These are phyloP conservation scores for Suhomyces kilbournensis DNA, from an alignment of 805 yeast species.

Conservation along the genomic window DNA sequence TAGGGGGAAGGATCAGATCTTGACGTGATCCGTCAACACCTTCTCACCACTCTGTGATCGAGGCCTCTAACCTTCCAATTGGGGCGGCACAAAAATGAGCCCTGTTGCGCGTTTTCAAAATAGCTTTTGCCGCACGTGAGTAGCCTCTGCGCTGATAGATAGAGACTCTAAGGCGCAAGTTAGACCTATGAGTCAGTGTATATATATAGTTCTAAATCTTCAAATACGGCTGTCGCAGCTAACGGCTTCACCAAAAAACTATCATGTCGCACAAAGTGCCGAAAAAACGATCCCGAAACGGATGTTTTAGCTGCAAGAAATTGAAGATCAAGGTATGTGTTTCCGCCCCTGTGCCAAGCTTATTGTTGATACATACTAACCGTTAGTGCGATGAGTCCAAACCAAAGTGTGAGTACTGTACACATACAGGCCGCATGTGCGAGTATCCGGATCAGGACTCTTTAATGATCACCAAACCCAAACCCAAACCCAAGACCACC, in stretches of 20 bases:
- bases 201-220: background rate
- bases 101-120: background rate
- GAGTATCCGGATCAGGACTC: slow-evolving; percentile 14
- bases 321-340: slow-evolving; percentile 31
- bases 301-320: slow-evolving; percentile 31
- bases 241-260: background rate
- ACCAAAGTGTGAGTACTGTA: slow-evolving; percentile 34
- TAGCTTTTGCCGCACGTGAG: background rate
- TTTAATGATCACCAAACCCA: background rate
- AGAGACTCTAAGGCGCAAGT: background rate
- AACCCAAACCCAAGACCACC: background rate
- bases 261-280: background rate
- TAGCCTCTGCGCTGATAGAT: background rate
- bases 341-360: slow-evolving; percentile 11
- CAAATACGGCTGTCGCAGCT: background rate
- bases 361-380: background rate
- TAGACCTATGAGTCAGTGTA: background rate
- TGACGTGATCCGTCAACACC: background rate
- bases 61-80: background rate
- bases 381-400: slow-evolving; percentile 28
- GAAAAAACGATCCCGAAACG: slow-evolving; percentile 18
- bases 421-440: slow-evolving; percentile 24
- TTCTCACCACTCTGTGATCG: background rate
- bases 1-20: background rate
- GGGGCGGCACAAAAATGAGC: background rate